These are phyloP conservation scores for Talaromyces ruber DNA, from an alignment of 495 filamentous ascomycete genomes.

Conservation along the genomic window DNA sequence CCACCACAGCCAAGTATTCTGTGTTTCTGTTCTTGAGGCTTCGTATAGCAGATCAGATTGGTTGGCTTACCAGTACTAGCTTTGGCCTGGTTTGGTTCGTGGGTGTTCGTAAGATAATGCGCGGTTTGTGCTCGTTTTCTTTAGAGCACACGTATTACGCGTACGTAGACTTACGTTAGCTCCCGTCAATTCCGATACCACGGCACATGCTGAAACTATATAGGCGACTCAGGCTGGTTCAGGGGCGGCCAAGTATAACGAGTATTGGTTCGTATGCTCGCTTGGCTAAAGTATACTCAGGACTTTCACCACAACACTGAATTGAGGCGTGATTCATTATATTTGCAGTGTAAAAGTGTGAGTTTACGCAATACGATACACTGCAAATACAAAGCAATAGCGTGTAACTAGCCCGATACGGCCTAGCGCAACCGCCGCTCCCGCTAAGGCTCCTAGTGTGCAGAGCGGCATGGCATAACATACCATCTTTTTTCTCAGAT, in stretches of 20 bases:
- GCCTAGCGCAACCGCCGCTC: neutral
- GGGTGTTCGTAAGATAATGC: neutral
- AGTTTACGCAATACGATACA: neutral
- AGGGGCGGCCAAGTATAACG: neutral
- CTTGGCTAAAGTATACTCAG: neutral
- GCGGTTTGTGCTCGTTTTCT: neutral
- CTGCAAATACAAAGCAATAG: neutral
- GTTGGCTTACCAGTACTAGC: neutral
- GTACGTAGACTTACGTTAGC: neutral
- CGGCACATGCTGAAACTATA: neutral
- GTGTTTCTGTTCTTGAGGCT: neutral
- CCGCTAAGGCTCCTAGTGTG: neutral
- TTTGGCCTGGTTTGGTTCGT: neutral
- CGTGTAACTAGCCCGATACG: neutral
- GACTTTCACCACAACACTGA: neutral
- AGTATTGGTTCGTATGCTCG: neutral
- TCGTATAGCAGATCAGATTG: neutral
- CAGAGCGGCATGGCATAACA: neutral
- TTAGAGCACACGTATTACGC: neutral
- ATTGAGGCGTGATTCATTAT: neutral
- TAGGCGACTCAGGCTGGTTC: neutral
- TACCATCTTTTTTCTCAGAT: neutral
- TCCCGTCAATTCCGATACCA: neutral
- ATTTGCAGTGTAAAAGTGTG: neutral
- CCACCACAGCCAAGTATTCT: neutral